These are phyloP conservation scores for Claviceps africana DNA, from an alignment of 2,329 filamentous ascomycete species.

Conservation along the genomic window DNA sequence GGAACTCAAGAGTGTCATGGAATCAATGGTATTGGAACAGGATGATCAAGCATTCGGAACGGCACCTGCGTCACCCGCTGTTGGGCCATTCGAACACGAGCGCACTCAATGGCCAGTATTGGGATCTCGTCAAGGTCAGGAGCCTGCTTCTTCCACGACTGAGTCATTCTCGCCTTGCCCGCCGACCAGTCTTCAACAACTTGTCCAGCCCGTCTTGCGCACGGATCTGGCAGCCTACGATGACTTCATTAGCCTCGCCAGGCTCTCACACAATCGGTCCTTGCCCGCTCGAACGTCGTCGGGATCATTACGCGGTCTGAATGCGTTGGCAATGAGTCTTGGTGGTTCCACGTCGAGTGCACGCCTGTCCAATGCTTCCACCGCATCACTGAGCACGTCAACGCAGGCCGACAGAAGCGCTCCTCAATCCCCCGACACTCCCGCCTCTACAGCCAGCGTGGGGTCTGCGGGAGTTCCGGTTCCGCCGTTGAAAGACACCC, in stretches of 20 bases:
- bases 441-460: slow-evolving; percentile 36
- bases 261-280: slow-evolving; percentile 47
- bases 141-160: slow-evolving; percentile 22
- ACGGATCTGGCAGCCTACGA: slow-evolving; percentile 69
- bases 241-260: slow-evolving; percentile 70
- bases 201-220: slow-evolving; percentile 71
- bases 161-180: slow-evolving; percentile 39
- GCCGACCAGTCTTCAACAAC: slow-evolving; percentile 62
- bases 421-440: slow-evolving; percentile 45
- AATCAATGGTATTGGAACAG: slow-evolving; percentile 61
- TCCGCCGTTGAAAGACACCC: slow-evolving; percentile 69
- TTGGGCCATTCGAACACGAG: slow-evolving; percentile 51
- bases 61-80: slow-evolving; percentile 67
- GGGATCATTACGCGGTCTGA: slow-evolving; percentile 45
- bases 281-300: slow-evolving; percentile 52
- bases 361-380: slow-evolving; percentile 44
- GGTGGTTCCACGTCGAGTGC: slow-evolving; percentile 32
- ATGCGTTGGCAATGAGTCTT: slow-evolving; percentile 29
- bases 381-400: slow-evolving; percentile 39
- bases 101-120: slow-evolving; percentile 26
- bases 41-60: slow-evolving; percentile 62
- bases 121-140: slow-evolving; percentile 10
- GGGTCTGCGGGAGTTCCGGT: slow-evolving; percentile 25
- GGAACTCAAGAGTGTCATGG: slow-evolving; percentile 85
- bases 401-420: slow-evolving; percentile 35